Evolutionary conservation across 2,329 filamentous ascomycete species (phyloP), one percentile per base, ranked within the genome.

Genomic region (Falciphora oryzae): DNA sequence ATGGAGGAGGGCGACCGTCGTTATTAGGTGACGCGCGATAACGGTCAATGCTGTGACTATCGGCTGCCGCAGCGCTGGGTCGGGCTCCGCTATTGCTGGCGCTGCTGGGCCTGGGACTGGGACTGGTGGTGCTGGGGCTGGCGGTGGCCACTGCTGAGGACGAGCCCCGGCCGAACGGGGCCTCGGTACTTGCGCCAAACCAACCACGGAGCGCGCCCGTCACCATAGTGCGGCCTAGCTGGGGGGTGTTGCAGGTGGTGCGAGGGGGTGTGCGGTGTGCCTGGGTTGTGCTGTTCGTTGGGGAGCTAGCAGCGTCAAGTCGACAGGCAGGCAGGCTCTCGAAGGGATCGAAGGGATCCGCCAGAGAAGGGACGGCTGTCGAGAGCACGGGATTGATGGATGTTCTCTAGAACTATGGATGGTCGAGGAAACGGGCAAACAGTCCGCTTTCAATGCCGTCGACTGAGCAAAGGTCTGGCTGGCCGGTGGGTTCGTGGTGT

Each of bases 1-100:
- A 66, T 69, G 65, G 64, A 67, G 68, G 67, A 16, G 13, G 18
- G n/a, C 61, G 44, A 44, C 53, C 67, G 66, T 68, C 65, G 63
- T 65, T 62, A 64, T 65, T 64, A 72, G 65, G 72, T 72, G 73
- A 76, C 70, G 69, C 75, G 76, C 69, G 75, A 76, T 72, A 75
- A 74, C 69, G 75, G 74, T 73, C 76, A 58, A 53, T 61, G 63
- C 65, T 63, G n/a, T 56, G 38, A 73, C 29, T 63, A 60, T 60
- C 59, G 28, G 69, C 67, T 63, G 68, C 68, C 38, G 65, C 60
- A 62, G 63, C 61, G 65, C 63, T 65, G 66, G 66, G 61, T 56
- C 64, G 44, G 44, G 59, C 59, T 61, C 59, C 59, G 59, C 59
- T 32, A 53, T 53, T 53, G 44, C 44, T 53, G n/a, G 18, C 59